These are phyloP conservation scores for Agmasoma carcini DNA, from an alignment of 371 early-diverging fungal genomes.

Conservation along the genomic window DNA sequence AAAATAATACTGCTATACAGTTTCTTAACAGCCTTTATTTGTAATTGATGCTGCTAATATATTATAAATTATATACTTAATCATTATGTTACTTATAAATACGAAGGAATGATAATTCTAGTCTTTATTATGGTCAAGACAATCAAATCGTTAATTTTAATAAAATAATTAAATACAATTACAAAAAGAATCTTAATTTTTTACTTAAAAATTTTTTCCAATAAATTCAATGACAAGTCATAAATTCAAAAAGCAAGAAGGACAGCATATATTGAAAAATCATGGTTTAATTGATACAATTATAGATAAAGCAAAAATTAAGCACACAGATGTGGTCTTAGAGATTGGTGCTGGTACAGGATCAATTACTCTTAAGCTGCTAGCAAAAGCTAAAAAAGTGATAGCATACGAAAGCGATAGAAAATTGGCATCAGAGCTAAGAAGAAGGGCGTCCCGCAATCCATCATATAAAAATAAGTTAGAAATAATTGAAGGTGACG, in stretches of 20 bases:
- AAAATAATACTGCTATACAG: too few relatives aligned
- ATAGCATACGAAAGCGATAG: slow-evolving; percentile 73
- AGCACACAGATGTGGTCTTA: slow-evolving; percentile 78
- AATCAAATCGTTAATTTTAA: too few relatives aligned
- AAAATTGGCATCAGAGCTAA: slow-evolving; percentile 82
- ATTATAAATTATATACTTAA: too few relatives aligned
- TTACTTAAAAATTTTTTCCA: too few relatives aligned
- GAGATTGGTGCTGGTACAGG: slow-evolving; percentile 99
- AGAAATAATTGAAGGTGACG: slow-evolving; percentile 85
- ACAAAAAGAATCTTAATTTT: too few relatives aligned
- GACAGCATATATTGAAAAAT: slow-evolving; percentile 97
- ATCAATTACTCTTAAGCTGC: slow-evolving; percentile 84
- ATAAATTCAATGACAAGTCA: slow-evolving; percentile 56
- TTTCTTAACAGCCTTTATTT: too few relatives aligned
- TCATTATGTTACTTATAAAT: too few relatives aligned
- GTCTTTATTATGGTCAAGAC: too few relatives aligned
- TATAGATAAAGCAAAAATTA: slow-evolving; percentile 80
- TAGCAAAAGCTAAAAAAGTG: slow-evolving; percentile 75
- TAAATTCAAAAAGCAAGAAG: slow-evolving; percentile 85
- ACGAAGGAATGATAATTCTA: too few relatives aligned
- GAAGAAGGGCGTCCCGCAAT: slow-evolving; percentile 64
- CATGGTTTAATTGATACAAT: slow-evolving; percentile 86
- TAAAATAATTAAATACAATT: too few relatives aligned
- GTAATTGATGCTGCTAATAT: too few relatives aligned
- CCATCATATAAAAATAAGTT: slow-evolving; percentile 58